Evolutionary conservation across 2,329 filamentous ascomycete genomes (phyloP), one percentile per base, ranked within the genome.

Genomic region (Helotiales sp.): DNA sequence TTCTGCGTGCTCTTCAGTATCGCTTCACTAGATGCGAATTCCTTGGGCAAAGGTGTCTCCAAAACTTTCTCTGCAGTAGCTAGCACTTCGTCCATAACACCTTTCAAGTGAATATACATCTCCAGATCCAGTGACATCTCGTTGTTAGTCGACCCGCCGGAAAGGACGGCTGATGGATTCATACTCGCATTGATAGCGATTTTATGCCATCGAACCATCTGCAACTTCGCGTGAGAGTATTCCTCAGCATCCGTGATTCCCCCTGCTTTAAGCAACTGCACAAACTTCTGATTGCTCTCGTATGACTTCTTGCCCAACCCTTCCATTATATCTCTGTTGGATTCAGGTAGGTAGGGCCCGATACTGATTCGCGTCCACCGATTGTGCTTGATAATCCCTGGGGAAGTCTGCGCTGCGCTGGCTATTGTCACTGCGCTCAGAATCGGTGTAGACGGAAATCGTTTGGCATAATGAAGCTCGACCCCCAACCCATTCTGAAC

Each of bases 121-220:
- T 92, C 89, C 0, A 85, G 77, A 72, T 92, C 89, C 13, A 80
- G 78, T 5, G 87, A 82, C 87, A 93, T 91, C 69, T 86, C 85
- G 54, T 87, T 84, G 75, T 92, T 92, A 62, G 87, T 85, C 1
- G 84, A 80, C 1, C 89, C 88, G 13, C 88, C 87, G 0, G 85
- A 86, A 0, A 93, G 82, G 7, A 92, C 89, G 1, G 89, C 87
- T 0, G 87, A 89, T 0, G 90, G 89, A 79, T 93, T 93, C 84
- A 92, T 91, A 61, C 88, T 87, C 0, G 89, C 88, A 77, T 93
- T 93, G 81, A 93, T 92, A 73, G 88, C 89, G 69, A 92, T 86
- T 78, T 93, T 93, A 78, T 92, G 90, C 90, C 90, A 93, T 26
- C 90, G 83, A 20, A 92, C 86, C 49, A 87, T 85, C 78, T 93